Evolutionary conservation across 768 basidiomycete genomes (phyloP).

Genomic region (Hypholoma sublateritium): DNA sequence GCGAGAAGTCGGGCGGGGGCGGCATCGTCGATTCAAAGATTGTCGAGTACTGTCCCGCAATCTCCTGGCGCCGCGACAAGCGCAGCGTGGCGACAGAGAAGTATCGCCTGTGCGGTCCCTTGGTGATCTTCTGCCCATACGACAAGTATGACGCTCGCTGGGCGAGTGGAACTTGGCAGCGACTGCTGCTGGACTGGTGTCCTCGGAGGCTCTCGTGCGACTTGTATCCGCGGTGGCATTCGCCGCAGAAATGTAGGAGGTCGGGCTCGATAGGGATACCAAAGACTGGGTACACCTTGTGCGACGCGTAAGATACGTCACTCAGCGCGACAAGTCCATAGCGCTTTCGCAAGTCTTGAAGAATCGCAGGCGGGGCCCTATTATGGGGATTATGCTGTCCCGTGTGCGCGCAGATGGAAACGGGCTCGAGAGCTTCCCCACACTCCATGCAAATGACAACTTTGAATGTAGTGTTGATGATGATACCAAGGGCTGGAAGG

Average conservation of each 20-base stretch:
- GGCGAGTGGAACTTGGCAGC: not conserved
- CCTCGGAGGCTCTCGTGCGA: not conserved
- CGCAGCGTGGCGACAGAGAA: not conserved
- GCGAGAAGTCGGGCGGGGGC: not conserved
- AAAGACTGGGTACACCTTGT: constrained; percentile 2
- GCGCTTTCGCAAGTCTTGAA: not conserved
- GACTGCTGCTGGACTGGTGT: not conserved
- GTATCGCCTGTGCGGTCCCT: not conserved
- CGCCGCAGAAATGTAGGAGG: not conserved
- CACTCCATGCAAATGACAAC: not conserved
- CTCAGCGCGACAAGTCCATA: not conserved
- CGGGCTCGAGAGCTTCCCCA: not conserved
- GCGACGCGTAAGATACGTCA: not conserved
- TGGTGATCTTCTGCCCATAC: not conserved
- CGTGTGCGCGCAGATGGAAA: not conserved
- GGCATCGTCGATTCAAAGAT: not conserved
- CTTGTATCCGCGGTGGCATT: constrained; percentile 1
- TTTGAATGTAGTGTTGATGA: not conserved
- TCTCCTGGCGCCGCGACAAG: not conserved
- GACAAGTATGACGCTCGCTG: not conserved
- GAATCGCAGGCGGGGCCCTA: not conserved
- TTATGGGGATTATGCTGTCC: not conserved
- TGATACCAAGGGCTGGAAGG: not conserved
- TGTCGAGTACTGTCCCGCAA: not conserved
- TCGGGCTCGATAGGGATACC: not conserved